These are phyloP conservation scores for Diaporthe sp. DNA, from an alignment of 2,329 filamentous ascomycete genomes.

Conservation along the genomic window DNA sequence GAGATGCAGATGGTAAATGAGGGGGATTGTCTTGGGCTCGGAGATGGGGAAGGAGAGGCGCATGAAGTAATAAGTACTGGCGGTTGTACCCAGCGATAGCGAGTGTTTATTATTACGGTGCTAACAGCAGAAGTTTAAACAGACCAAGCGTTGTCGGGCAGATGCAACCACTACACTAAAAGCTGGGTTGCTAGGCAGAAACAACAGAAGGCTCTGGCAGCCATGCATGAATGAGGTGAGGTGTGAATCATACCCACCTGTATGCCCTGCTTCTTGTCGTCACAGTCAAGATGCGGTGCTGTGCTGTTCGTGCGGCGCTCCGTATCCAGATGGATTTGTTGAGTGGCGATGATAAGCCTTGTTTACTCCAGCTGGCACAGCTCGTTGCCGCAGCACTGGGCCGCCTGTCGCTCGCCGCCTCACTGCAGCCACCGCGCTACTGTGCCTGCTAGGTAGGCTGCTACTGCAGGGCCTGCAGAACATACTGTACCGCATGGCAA, in stretches of 20 bases:
- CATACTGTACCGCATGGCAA: background rate
- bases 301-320: slow-evolving; percentile 11
- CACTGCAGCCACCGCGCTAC: slow-evolving; percentile 3
- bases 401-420: background rate
- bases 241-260: slow-evolving; percentile 23
- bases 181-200: slow-evolving; percentile 23
- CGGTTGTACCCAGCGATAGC: slow-evolving; percentile 28
- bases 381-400: slow-evolving; percentile 27
- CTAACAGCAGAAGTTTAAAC: slow-evolving; percentile 12
- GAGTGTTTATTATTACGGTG: slow-evolving; percentile 33
- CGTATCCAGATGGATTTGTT: slow-evolving; percentile 11
- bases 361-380: slow-evolving; percentile 22
- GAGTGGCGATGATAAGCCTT: background rate
- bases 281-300: background rate
- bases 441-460: slow-evolving; percentile 4
- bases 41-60: slow-evolving; percentile 23
- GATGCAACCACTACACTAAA: background rate
- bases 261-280: background rate
- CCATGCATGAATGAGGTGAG: slow-evolving; percentile 20
- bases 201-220: slow-evolving; percentile 14
- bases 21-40: background rate
- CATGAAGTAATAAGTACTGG: slow-evolving; percentile 28
- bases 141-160: slow-evolving; percentile 1
- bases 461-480: slow-evolving; percentile 8
- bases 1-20: slow-evolving; percentile 15